Conservation (phyloP, 116 monocot species). For the Iris pallida region DNA sequence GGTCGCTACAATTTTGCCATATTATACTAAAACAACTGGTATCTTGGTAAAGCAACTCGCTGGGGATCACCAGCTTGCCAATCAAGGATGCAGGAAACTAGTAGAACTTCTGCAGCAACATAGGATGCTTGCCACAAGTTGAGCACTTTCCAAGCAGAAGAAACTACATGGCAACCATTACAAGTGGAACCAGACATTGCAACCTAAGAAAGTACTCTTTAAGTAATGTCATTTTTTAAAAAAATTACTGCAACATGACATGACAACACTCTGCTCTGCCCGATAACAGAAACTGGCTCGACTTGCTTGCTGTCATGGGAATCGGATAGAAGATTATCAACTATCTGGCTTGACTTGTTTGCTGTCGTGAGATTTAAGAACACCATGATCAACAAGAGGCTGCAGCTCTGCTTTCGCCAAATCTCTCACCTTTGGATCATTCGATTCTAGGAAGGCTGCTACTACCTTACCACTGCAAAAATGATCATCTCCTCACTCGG, state of each 20-base stretch:
- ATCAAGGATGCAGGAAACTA: too few species aligned
- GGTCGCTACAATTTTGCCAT: too few species aligned
- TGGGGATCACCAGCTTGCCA: too few species aligned
- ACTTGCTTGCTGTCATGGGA: too few species aligned
- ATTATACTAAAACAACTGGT: too few species aligned
- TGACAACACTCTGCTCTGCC: too few species aligned
- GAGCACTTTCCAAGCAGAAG: too few species aligned
- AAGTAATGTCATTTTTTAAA: not conserved
- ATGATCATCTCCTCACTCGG: not conserved
- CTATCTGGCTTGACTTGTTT: constrained; percentile 10
- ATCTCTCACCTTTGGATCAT: constrained; percentile 39
- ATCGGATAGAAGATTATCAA: not conserved
- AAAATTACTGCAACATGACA: not conserved
- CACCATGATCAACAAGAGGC: constrained; percentile 51
- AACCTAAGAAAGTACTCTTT: not conserved
- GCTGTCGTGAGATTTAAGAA: constrained; percentile 32
- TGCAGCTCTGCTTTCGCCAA: constrained; percentile 59
- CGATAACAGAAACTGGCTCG: too few species aligned
- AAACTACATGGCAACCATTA: too few species aligned
- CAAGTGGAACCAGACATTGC: not conserved
- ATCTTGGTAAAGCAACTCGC: too few species aligned
- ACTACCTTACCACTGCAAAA: constrained; percentile 77
- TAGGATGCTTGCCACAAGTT: too few species aligned
- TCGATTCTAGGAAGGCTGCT: constrained; percentile 78
- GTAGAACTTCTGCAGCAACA: too few species aligned